phyloP scores from a whole-genome alignment of 129 eudicot genomes.

The Saposhnikovia divaricata region DNA sequence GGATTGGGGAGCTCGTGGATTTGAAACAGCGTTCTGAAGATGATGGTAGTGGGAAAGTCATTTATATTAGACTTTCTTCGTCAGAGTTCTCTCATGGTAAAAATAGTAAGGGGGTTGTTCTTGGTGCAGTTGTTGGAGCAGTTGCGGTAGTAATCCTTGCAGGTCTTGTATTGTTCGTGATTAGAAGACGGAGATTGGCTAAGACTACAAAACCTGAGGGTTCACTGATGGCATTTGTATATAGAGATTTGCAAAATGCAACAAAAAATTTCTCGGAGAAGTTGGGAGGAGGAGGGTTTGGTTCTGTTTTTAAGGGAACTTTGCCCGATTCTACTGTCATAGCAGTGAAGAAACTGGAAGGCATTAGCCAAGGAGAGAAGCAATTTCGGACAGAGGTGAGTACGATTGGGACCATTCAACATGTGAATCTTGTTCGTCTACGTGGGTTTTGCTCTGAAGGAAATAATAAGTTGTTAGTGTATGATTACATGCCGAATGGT shows the following conservation, averaged over 20 bases:
- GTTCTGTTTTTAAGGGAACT: constrained; percentile 4
- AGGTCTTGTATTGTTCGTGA: background rate
- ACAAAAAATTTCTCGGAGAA: constrained; percentile 5
- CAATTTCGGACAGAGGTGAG: constrained; percentile 6
- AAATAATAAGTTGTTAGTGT: background rate
- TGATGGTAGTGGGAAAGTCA: background rate
- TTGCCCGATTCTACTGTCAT: background rate
- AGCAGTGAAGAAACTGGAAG: constrained; percentile 8
- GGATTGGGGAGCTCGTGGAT: background rate
- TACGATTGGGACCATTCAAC: constrained; percentile 5
- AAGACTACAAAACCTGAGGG: background rate
- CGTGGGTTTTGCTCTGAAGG: constrained; percentile 7
- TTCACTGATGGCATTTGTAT: background rate
- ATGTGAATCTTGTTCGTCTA: constrained; percentile 7
- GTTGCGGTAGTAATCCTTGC: background rate
- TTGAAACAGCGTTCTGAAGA: background rate
- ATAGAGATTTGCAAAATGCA: constrained; percentile 5
- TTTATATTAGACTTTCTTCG: background rate
- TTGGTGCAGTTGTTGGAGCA: background rate
- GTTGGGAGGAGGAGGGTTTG: constrained; percentile 8
- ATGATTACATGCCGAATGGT: constrained; percentile 3
- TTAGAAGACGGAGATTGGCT: background rate
- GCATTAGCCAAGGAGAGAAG: constrained; percentile 1
- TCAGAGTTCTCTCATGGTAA: constrained; percentile 3
- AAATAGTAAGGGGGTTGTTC: background rate